Evolutionary conservation across 257 asterid species (phyloP).

Genomic region (Mitragyna speciosa): DNA sequence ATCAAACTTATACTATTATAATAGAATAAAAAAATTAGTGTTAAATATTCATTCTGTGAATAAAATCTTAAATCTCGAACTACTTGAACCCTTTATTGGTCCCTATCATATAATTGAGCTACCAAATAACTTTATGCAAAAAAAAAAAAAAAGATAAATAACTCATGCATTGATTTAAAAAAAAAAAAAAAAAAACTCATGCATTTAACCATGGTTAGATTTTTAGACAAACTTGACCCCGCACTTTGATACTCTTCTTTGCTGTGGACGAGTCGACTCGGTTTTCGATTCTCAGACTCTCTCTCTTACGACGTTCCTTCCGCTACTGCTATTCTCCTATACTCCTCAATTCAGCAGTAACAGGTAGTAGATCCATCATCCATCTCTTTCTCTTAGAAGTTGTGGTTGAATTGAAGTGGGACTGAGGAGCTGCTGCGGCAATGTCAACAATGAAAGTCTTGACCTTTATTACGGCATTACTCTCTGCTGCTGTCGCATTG

Average conservation of each 20-base stretch:
- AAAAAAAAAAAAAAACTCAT: neutral
- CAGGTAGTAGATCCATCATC: neutral
- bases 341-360: neutral
- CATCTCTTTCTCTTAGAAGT: neutral
- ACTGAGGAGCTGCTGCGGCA: neutral
- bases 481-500: slow-evolving; percentile 4
- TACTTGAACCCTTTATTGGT: no score
- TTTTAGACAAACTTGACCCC: slow-evolving; percentile 10
- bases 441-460: slow-evolving; percentile 21
- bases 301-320: neutral
- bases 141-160: no score
- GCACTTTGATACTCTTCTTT: neutral
- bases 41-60: no score
- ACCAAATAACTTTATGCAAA: no score
- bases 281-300: neutral
- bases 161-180: neutral
- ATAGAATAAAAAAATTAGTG: no score
- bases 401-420: neutral
- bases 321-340: neutral
- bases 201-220: slow-evolving; percentile 14
- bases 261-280: slow-evolving; percentile 1
- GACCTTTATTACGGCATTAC: slow-evolving; percentile 5
- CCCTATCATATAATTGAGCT: no score
- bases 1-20: no score
- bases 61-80: no score